Evolutionary conservation across 1,139 yeast genomes (phyloP).

Genomic region (Yamadazyma epiphylla): DNA sequence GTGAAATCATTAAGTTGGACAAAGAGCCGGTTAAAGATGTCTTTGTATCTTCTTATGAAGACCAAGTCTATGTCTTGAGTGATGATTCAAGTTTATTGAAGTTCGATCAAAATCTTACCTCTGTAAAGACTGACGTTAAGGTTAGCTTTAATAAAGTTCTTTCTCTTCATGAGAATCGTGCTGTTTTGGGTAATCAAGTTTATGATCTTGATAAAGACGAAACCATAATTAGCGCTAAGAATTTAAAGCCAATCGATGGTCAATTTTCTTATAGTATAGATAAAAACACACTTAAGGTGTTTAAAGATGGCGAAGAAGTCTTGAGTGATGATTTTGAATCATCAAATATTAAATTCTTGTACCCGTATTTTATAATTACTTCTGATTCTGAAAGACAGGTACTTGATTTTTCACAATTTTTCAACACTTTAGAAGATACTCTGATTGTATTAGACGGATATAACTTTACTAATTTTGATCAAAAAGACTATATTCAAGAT

Average conservation of each 20-base stretch:
- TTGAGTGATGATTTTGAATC: conserved; percentile 5
- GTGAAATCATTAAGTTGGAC: too few species aligned
- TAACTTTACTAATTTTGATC: conserved; percentile 8
- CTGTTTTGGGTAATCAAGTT: conserved; percentile 7
- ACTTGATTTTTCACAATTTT: conserved; percentile 27
- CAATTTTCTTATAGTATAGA: conserved; percentile 7
- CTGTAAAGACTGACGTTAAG: too few species aligned
- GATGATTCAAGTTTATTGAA: too few species aligned
- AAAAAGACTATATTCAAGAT: conserved; percentile 9
- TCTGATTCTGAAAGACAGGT: conserved; percentile 14
- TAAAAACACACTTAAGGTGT: conserved; percentile 5
- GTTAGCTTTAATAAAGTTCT: conserved; percentile 11
- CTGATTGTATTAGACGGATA: conserved; percentile 11
- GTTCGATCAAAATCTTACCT: too few species aligned
- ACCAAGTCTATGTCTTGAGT: too few species aligned
- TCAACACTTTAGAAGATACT: conserved; percentile 13
- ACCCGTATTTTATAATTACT: conserved; percentile 6
- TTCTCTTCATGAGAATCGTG: conserved; percentile 18
- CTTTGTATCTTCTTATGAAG: too few species aligned
- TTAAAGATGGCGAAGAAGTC: conserved; percentile 2
- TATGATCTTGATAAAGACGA: conserved; percentile 4
- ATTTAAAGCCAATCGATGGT: conserved; percentile 3
- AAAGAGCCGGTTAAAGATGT: too few species aligned
- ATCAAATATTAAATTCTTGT: conserved; percentile 2
- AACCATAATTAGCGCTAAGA: conserved; percentile 3